phyloP scores from a whole-genome alignment of 495 filamentous ascomycete species.

The Chaetomium fimeti region DNA sequence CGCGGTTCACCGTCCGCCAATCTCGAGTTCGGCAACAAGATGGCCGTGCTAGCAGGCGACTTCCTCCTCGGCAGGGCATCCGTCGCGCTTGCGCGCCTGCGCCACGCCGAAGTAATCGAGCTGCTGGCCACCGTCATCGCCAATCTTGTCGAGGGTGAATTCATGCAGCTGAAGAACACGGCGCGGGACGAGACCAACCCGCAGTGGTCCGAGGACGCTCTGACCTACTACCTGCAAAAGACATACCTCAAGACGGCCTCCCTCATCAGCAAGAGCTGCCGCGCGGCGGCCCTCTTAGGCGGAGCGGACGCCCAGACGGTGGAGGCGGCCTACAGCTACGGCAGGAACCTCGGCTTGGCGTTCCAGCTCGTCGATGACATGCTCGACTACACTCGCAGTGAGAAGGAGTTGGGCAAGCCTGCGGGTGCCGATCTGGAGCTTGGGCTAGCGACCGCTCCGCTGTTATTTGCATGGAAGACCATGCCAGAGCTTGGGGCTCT shows the following conservation, averaged over 20 bases:
- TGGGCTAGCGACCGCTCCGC: constrained; percentile 89
- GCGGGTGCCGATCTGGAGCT: constrained; percentile 92
- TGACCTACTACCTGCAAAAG: constrained; percentile 96
- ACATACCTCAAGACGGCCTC: constrained; percentile 96
- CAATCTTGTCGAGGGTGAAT: constrained; percentile 96
- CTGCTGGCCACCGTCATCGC: constrained; percentile 94
- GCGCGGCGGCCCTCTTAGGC: constrained; percentile 84
- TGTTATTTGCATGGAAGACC: constrained; percentile 94
- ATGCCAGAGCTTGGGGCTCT: constrained; percentile 79
- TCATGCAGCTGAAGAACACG: constrained; percentile 99
- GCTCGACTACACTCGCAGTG: constrained; percentile 90
- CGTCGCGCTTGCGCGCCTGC: constrained; percentile 83
- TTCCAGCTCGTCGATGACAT: constrained; percentile 99
- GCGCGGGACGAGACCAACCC: constrained; percentile 79
- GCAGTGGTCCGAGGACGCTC: constrained; percentile 77
- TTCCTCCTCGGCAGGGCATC: constrained; percentile 92
- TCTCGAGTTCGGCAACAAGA: constrained; percentile 94
- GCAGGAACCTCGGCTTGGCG: constrained; percentile 86
- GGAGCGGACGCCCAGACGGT: constrained; percentile 73
- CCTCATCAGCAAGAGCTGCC: constrained; percentile 92
- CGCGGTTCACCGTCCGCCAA: constrained; percentile 86
- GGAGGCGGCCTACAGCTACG: constrained; percentile 87
- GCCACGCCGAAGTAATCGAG: constrained; percentile 92
- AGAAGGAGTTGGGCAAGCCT: constrained; percentile 85
- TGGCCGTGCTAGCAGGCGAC: constrained; percentile 94